These are phyloP conservation scores for Fusarium sambucinum DNA, from an alignment of 2,329 filamentous ascomycete genomes.

Conservation along the genomic window DNA sequence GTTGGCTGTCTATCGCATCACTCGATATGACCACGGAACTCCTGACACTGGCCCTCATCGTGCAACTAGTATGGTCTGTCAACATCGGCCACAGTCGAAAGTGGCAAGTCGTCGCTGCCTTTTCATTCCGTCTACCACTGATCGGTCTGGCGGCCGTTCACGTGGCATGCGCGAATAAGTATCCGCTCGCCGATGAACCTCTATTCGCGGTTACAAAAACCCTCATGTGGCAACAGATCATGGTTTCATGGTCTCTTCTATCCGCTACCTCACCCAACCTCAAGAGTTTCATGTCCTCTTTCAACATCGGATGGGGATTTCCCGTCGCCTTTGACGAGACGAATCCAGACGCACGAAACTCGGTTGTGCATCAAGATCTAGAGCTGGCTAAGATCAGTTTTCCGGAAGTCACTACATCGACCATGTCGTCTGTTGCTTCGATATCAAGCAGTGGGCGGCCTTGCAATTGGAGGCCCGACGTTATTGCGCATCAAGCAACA, in stretches of 20 bases:
- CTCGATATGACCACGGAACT: slow-evolving; percentile 35
- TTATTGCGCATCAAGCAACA: background rate
- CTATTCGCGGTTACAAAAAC: slow-evolving; percentile 37
- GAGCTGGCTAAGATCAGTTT: background rate
- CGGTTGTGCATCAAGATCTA: slow-evolving; percentile 28
- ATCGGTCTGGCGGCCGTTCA: slow-evolving; percentile 37
- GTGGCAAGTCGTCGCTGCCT: slow-evolving; percentile 35
- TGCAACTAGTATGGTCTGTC: slow-evolving; percentile 32
- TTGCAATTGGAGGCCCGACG: background rate
- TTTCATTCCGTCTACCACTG: slow-evolving; percentile 41
- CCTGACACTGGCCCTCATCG: slow-evolving; percentile 23
- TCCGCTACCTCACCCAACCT: slow-evolving; percentile 40
- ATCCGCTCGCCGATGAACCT: slow-evolving; percentile 23
- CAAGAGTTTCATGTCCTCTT: slow-evolving; percentile 41
- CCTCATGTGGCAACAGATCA: slow-evolving; percentile 31
- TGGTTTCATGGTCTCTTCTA: slow-evolving; percentile 39
- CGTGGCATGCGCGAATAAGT: slow-evolving; percentile 13
- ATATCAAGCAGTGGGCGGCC: background rate
- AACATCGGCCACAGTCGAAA: slow-evolving; percentile 32
- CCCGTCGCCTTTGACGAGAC: slow-evolving; percentile 30
- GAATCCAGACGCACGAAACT: slow-evolving; percentile 1
- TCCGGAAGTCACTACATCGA: background rate
- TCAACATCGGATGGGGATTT: slow-evolving; percentile 38
- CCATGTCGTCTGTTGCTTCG: background rate
- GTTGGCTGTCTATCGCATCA: slow-evolving; percentile 25